Evolutionary conservation across 305 asterid genomes (phyloP), one percentile per base, ranked within the genome.

Genomic region (Withania somnifera): DNA sequence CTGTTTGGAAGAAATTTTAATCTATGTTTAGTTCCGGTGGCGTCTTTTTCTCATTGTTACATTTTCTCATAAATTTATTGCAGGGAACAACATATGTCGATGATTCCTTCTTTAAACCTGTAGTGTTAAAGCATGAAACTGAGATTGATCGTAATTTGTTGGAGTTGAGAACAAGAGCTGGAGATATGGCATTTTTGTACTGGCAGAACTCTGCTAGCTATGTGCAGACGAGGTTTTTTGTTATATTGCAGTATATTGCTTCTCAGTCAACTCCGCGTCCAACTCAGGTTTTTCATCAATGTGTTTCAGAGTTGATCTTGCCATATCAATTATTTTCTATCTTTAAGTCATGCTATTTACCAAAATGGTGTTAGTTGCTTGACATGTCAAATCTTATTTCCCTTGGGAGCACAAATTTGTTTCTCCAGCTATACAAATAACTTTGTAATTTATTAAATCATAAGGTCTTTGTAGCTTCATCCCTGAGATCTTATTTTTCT

Each of bases 31-130:
- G 38, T 51, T 78, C 22, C 0, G 5, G 32, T 45, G 32, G 22
- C 51, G 15, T 57, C 14, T 42, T 42, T 26, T 15, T 20, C 56
- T 82, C 10, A 34, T 66, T 53, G 14, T 84, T 32, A 54, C 11
- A 17, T 53, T 40, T 56, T 32, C 34, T 61, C 67, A 51, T 51
- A 47, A 32, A 73, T 42, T 68, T 36, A 28, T 80, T 45, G 19
- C 78, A 90, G 94, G 94, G 90, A 82, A 84, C 91, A 77, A 67
- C 78, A 30, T 79, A 84, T 82, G 82, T 88, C 4, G 89, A 89
- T 40, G 83, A 84, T 85, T 84, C 92, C 66, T 89, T 90, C 53
- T 82, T 89, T 45, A 78, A 60, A 79, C 89, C 89, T 7, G 84
- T 85, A 79, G 15, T 89, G 60, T 50, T 75, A 40, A 87, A 84